Conservation (phyloP, 2,329 filamentous ascomycete species). For the Phaeoacremonium minimum region DNA sequence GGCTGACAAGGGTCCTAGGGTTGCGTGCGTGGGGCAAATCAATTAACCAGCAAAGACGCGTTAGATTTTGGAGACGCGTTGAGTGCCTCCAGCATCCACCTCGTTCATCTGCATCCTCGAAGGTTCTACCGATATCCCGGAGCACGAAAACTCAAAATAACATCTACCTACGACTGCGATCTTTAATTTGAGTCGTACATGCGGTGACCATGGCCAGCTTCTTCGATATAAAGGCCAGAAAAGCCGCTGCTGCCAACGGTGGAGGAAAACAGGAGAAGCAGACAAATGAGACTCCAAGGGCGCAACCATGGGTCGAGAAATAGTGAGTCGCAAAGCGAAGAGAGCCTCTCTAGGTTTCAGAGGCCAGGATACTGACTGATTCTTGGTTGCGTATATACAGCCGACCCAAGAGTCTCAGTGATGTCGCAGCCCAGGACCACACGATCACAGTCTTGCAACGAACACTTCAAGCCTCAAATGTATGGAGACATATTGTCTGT, state of each 20-base stretch:
- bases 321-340: too few species aligned
- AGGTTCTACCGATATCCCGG: too few species aligned
- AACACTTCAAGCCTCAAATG: conserved; percentile 91
- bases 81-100: background rate
- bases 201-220: conserved; percentile 89
- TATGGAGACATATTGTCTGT: conserved; percentile 35
- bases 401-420: conserved; percentile 86
- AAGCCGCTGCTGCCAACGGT: conserved; percentile 66
- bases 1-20: too few species aligned
- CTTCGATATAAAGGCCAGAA: conserved; percentile 91
- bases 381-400: conserved; percentile 37
- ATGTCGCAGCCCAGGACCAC: conserved; percentile 97
- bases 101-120: background rate
- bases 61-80: too few species aligned
- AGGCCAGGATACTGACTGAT: background rate
- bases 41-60: too few species aligned
- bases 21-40: too few species aligned
- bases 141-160: too few species aligned
- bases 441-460: conserved; percentile 89
- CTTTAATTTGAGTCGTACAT: too few species aligned
- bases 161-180: too few species aligned
- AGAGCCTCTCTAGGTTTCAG: too few species aligned
- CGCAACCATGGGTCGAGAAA: conserved; percentile 98
- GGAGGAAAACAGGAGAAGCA: conserved; percentile 56
- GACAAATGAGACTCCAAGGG: conserved; percentile 58